These are phyloP conservation scores for Aureobasidium sp. DNA, from an alignment of 2,329 filamentous ascomycete genomes.

Conservation along the genomic window DNA sequence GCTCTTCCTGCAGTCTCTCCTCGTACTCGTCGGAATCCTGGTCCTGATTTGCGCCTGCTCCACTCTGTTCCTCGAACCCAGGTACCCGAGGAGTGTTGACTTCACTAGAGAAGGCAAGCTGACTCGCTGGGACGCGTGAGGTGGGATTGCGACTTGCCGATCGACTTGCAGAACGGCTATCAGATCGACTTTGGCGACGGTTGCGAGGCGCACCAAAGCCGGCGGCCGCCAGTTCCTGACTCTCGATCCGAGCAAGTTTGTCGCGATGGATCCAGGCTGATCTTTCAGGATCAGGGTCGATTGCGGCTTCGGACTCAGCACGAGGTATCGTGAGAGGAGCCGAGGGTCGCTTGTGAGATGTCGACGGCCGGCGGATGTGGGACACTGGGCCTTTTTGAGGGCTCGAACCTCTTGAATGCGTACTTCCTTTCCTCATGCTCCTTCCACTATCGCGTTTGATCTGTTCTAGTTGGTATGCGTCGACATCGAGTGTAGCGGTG, in stretches of 20 bases:
- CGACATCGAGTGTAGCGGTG: slow-evolving; percentile 7
- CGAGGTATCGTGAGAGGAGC: background rate
- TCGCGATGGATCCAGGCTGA: slow-evolving; percentile 83
- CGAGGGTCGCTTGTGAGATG: slow-evolving; percentile 1
- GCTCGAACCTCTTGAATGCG: background rate
- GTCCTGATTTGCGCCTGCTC: background rate
- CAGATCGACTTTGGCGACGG: slow-evolving; percentile 37
- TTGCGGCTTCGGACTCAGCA: background rate
- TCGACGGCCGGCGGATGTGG: background rate
- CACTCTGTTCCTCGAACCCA: slow-evolving; percentile 1
- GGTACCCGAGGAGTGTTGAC: background rate
- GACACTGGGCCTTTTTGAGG: background rate
- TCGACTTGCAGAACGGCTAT: slow-evolving; percentile 25
- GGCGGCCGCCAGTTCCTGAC: slow-evolving; percentile 69
- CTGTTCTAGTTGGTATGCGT: slow-evolving; percentile 6
- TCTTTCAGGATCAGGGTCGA: slow-evolving; percentile 37
- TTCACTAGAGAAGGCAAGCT: background rate
- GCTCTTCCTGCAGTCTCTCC: slow-evolving; percentile 8
- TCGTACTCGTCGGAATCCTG: slow-evolving; percentile 9
- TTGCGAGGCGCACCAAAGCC: slow-evolving; percentile 55
- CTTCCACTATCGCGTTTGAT: slow-evolving; percentile 9
- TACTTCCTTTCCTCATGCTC: slow-evolving; percentile 6
- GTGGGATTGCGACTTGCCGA: slow-evolving; percentile 23
- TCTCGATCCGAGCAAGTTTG: slow-evolving; percentile 77
- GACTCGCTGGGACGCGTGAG: slow-evolving; percentile 6